Conservation (phyloP, 2,329 filamentous ascomycete genomes). For the Cyanodermella asteris region DNA sequence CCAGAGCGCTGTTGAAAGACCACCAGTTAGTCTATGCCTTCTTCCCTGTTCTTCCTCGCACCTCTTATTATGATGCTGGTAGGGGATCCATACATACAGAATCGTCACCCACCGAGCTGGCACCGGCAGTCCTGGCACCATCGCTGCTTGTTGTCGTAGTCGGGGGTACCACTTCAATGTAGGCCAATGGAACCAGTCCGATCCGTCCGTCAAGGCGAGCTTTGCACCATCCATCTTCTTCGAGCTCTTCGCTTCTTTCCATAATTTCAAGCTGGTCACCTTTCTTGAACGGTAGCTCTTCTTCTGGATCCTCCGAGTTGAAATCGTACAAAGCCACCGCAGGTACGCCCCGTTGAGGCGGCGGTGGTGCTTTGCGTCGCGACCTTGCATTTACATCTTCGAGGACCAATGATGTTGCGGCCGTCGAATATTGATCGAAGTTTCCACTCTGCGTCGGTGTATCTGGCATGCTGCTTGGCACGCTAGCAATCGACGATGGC, state of each 20-base stretch:
- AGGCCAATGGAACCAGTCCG: constrained; percentile 4
- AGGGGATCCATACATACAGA: too few relatives aligned
- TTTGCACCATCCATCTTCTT: too few relatives aligned
- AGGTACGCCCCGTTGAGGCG: constrained; percentile 1
- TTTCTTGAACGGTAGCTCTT: constrained; percentile 4
- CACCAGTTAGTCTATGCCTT: too few relatives aligned
- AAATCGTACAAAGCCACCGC: constrained; percentile 4
- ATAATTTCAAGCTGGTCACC: too few relatives aligned
- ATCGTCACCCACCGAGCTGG: too few relatives aligned
- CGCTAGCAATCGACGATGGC: background rate
- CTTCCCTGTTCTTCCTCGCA: too few relatives aligned
- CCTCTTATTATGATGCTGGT: too few relatives aligned
- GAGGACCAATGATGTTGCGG: background rate
- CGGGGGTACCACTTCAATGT: constrained; percentile 1
- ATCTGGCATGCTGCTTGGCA: background rate
- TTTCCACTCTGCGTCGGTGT: constrained; percentile 1
- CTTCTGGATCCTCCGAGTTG: constrained; percentile 2
- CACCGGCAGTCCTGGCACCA: too few relatives aligned
- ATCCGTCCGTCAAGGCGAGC: constrained; percentile 3
- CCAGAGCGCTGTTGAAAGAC: too few relatives aligned
- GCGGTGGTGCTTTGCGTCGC: constrained; percentile 4
- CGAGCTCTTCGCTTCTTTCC: too few relatives aligned
- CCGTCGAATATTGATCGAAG: background rate
- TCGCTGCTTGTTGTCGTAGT: too few relatives aligned
- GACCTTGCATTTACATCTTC: too few relatives aligned